A percentile compares a stretch with the other conserved stretches of the same genome.
Evolutionary conservation across 176 grass and related monocot species (phyloP).

Genomic region (Eleusine indica): DNA sequence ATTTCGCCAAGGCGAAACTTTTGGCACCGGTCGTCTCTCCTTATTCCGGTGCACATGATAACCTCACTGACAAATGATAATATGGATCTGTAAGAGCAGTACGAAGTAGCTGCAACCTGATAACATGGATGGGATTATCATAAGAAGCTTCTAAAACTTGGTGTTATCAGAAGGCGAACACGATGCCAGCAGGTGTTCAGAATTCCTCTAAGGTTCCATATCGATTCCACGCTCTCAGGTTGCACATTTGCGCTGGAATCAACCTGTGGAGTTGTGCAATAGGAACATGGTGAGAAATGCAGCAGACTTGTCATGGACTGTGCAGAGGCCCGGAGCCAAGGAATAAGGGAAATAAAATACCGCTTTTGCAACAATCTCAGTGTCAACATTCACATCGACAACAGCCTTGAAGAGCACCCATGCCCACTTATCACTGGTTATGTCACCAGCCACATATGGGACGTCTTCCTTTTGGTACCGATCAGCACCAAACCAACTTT

Average conservation of each 20-base stretch:
- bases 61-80: not conserved
- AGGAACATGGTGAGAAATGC: not conserved
- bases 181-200: constrained; percentile 60
- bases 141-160: constrained; percentile 14
- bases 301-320: not conserved
- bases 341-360: constrained; percentile 16
- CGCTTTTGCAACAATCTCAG: constrained; percentile 60
- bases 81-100: not conserved
- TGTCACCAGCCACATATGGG: constrained; percentile 49
- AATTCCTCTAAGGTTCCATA: constrained; percentile 67
- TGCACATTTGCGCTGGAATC: constrained; percentile 58
- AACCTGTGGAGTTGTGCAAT: constrained; percentile 39
- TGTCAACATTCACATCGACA: constrained; percentile 40
- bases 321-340: not conserved
- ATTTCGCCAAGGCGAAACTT: not conserved
- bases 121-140: constrained; percentile 7
- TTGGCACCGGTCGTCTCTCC: not conserved
- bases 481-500: constrained; percentile 57
- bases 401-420: constrained; percentile 67
- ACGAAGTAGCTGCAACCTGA: not conserved
- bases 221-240: constrained; percentile 37
- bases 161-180: constrained; percentile 7
- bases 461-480: constrained; percentile 49
- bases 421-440: constrained; percentile 64
- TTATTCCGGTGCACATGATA: not conserved